A percentile compares a stretch with the other conserved stretches of the same genome.
Conservation (phyloP, 2,329 filamentous ascomycete species). For the Meredithiella fracta region DNA sequence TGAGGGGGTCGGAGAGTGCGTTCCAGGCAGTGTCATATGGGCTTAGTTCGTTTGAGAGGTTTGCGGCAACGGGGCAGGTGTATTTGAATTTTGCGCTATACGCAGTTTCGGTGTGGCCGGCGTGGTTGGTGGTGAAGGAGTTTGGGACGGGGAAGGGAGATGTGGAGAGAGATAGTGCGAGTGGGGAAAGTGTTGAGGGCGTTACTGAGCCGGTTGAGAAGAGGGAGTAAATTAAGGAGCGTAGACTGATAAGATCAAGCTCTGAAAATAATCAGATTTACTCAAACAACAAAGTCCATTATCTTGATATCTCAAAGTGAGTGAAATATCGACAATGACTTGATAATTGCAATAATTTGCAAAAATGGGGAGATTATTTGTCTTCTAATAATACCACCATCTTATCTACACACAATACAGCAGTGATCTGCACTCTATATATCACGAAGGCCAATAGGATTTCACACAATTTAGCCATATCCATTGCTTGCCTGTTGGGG, state of each 20-base stretch:
- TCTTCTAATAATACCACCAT: not conserved
- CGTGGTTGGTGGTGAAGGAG: constrained; percentile 47
- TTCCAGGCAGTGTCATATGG: constrained; percentile 61
- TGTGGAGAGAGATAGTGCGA: constrained; percentile 17
- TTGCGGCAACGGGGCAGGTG: constrained; percentile 47
- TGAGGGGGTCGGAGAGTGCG: constrained; percentile 55
- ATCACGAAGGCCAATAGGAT: too few species aligned
- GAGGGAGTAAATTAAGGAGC: not conserved
- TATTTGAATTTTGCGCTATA: constrained; percentile 58
- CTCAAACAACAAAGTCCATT: too few species aligned
- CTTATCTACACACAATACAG: not conserved
- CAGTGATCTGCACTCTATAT: too few species aligned
- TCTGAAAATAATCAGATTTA: too few species aligned
- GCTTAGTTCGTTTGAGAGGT: constrained; percentile 41
- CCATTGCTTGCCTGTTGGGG: too few species aligned
- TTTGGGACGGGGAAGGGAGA: constrained; percentile 25
- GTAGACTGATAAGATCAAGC: too few species aligned
- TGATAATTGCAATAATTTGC: not conserved
- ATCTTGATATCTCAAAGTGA: too few species aligned
- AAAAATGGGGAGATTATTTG: not conserved
- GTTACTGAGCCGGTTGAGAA: not conserved
- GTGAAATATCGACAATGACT: not conserved
- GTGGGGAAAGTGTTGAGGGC: constrained; percentile 17
- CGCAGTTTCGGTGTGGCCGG: constrained; percentile 45
- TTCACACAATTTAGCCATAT: too few species aligned